Conservation (phyloP, 169 alveolate species). For the Plasmodium ovale region DNA sequence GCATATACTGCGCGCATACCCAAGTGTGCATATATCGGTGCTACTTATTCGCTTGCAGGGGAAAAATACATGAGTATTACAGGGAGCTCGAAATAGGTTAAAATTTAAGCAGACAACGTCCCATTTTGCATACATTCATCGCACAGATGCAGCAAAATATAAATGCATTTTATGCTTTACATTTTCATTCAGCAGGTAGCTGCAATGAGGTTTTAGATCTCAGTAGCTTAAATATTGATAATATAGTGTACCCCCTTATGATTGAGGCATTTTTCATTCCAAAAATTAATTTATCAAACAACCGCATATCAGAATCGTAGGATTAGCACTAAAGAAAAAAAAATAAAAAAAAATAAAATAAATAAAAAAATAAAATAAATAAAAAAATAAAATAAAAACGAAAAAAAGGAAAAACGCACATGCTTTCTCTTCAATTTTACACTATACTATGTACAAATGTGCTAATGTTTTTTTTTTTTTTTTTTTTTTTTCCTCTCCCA, state of each 20-base stretch:
- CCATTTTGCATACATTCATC: background rate
- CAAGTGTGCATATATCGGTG: background rate
- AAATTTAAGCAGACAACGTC: background rate
- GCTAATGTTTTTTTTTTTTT: background rate
- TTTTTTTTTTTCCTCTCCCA: background rate
- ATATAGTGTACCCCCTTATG: constrained; percentile 34
- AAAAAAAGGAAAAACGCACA: background rate
- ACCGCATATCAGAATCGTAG: constrained; percentile 57
- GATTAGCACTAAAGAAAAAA: background rate
- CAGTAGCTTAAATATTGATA: constrained; percentile 19
- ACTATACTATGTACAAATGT: background rate
- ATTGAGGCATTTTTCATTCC: constrained; percentile 68
- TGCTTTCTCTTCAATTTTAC: background rate
- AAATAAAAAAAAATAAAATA: background rate
- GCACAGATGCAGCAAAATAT: background rate
- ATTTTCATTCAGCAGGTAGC: background rate
- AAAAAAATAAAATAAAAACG: constrained; percentile 20
- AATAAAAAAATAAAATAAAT: too few species aligned
- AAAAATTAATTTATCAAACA: constrained; percentile 43
- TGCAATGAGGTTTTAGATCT: constrained; percentile 24
- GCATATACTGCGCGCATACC: background rate
- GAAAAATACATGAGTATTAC: constrained; percentile 56
- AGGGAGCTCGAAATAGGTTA: constrained; percentile 40
- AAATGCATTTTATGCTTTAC: background rate
- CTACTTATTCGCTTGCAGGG: constrained; percentile 15